These are phyloP conservation scores for Coemansia pectinata DNA, from an alignment of 192 early-diverging fungal genomes.

Conservation along the genomic window DNA sequence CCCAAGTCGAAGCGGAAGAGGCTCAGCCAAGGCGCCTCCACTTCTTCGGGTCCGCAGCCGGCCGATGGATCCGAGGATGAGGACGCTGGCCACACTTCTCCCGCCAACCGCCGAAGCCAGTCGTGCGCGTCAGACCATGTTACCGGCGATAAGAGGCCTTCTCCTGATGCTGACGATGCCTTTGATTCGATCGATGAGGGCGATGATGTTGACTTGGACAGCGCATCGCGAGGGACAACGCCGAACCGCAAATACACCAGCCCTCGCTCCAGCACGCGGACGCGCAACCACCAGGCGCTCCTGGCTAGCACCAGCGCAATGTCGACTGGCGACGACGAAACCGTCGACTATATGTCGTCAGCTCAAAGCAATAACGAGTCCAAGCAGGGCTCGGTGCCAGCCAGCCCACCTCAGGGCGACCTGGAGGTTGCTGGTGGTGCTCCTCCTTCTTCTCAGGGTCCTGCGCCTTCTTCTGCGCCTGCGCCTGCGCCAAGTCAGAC, in stretches of 20 bases:
- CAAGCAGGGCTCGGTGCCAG: constrained; percentile 8
- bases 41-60: background rate
- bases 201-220: constrained; percentile 1
- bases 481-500: background rate
- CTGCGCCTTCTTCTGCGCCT: background rate
- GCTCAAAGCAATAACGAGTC: constrained; percentile 36
- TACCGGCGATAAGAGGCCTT: constrained; percentile 34
- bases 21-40: background rate
- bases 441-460: constrained; percentile 2
- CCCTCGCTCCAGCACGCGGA: background rate
- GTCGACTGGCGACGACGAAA: constrained; percentile 48
- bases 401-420: constrained; percentile 15
- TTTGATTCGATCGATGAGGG: constrained; percentile 29
- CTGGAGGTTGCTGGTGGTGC: background rate
- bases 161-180: constrained; percentile 35
- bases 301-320: constrained; percentile 26
- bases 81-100: background rate
- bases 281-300: constrained; percentile 8
- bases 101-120: constrained; percentile 3
- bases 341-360: constrained; percentile 57
- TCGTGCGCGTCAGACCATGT: constrained; percentile 4
- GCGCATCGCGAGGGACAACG: background rate
- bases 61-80: background rate
- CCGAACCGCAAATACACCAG: background rate
- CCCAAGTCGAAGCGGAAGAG: background rate